Conservation (phyloP, 345 rosid species). For the Mangifera indica region DNA sequence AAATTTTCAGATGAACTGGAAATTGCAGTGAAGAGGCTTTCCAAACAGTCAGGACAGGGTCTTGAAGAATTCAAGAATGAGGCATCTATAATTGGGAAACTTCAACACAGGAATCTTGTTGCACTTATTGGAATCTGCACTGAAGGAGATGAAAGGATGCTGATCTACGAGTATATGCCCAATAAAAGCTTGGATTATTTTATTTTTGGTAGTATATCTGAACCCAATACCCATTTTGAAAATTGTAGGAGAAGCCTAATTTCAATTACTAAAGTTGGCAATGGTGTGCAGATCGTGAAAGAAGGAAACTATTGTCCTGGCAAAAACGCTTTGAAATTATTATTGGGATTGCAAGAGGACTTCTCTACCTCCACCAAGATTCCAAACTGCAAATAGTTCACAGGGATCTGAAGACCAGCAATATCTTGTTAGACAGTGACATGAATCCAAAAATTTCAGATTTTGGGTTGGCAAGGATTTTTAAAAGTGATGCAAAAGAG, state of each 20-base stretch:
- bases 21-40: no score
- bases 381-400: constrained; percentile 47
- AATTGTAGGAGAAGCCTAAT: not conserved
- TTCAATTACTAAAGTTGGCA: not conserved
- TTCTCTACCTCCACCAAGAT: constrained; percentile 51
- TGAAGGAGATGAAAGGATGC: constrained; percentile 33
- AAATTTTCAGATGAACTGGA: no score
- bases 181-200: constrained; percentile 35
- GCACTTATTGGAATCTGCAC: constrained; percentile 40
- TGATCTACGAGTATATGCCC: constrained; percentile 37
- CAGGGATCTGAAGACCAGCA: constrained; percentile 43
- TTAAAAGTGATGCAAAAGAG: constrained; percentile 22
- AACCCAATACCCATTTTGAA: not conserved
- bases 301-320: constrained; percentile 30
- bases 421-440: constrained; percentile 29
- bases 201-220: constrained; percentile 28
- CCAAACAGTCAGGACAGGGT: no score
- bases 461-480: constrained; percentile 39
- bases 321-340: constrained; percentile 26
- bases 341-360: constrained; percentile 48
- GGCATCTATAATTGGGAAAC: constrained; percentile 33
- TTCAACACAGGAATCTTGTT: constrained; percentile 46
- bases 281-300: constrained; percentile 28
- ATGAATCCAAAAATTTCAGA: constrained; percentile 41
- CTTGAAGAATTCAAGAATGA: constrained; percentile 38